phyloP scores from a whole-genome alignment of 176 grass and related monocot genomes.

The Bolboschoenus planiculmis region DNA sequence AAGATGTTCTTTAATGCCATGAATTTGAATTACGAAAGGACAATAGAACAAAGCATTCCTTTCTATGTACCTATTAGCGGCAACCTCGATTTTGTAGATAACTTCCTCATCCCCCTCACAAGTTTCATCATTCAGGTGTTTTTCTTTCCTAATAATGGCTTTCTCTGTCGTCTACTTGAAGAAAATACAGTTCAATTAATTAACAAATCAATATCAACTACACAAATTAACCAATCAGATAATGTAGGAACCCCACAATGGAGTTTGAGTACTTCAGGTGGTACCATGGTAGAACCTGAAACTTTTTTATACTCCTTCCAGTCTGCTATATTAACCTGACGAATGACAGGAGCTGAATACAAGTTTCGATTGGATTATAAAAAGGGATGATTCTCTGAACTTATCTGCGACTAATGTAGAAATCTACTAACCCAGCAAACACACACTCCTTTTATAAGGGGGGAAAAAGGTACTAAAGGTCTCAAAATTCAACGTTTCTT shows the following conservation, averaged over 20 bases:
- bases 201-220: not conserved
- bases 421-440: not conserved
- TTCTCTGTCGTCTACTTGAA: slow-evolving; percentile 69
- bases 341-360: not conserved
- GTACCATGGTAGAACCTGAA: not conserved
- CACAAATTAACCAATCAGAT: not conserved
- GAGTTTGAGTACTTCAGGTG: not conserved
- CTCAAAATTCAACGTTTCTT: not conserved
- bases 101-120: slow-evolving; percentile 66
- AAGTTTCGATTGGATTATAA: not conserved
- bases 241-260: not conserved
- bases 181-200: not conserved
- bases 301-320: not conserved
- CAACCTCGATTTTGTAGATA: slow-evolving; percentile 91
- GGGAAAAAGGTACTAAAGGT: not conserved
- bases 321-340: not conserved
- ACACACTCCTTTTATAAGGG: not conserved
- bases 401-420: not conserved
- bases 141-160: slow-evolving; percentile 89
- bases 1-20: not conserved
- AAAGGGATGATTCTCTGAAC: not conserved
- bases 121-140: slow-evolving; percentile 48
- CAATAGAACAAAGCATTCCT: not conserved
- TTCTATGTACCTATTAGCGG: slow-evolving; percentile 61
- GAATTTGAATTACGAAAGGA: not conserved